Base-by-base conservation (phyloP, 257 asterid genomes). In the Vinca minor region DNA sequence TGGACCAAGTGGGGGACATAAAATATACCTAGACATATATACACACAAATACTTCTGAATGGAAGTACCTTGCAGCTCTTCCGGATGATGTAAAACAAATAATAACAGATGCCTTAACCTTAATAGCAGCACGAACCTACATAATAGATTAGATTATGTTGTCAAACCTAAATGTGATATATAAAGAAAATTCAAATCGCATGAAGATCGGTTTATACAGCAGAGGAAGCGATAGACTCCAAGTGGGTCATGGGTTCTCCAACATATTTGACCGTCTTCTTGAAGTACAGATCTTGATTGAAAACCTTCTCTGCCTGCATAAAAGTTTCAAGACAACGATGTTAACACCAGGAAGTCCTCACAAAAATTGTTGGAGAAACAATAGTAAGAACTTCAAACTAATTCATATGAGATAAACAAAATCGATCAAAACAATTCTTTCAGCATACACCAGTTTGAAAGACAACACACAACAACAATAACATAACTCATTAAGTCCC, bases 71-170 rank as follows among this genome's bases (percentile, higher is more conserved):
- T 39, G 97, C 97, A 54, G 97, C 91, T 76, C 95, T 87, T 78
- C 97, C 97, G 8, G 96, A 87, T 65, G 97, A 90, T 58, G 97
- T 90, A 74, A 90, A 90, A 65, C 97, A 90, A 71, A 90, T 85
- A 73, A 90, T 87, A 59, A 85, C 91, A 42, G 97, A 85, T 66
- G 97, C 97, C 80, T 90, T 90, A 63, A 90, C 97, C 82, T 87
- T 90, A 72, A 87, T 84, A 48, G 97, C 97, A 12, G 96, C 96
- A 45, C 97, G 88, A 20, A 90, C 97, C 98, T 91, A 62, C 34
- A 76, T 32, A 35, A 38, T 64, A 36, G 55, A 70, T 25, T 61
- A 62, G 59, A 73, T 65, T 14, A 26, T 50, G 53, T 29, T 6
- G 18, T 47, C 34, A 38, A 55, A 48, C 54, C 64, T 10, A 58